Conservation (phyloP, 768 basidiomycete species). For the Pholiota molesta region DNA sequence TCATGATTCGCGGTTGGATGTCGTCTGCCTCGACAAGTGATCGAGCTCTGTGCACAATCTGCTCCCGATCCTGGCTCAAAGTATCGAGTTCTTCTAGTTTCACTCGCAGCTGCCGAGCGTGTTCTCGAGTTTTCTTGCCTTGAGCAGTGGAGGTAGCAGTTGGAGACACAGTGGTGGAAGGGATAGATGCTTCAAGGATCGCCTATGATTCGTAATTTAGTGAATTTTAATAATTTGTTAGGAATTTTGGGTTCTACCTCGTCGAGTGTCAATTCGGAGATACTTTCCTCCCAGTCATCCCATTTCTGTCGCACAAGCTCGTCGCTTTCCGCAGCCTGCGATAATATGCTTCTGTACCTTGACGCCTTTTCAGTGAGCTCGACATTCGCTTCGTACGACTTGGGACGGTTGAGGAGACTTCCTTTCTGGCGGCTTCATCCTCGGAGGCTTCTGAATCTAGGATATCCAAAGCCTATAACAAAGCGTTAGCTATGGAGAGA, state of each 20-base stretch:
- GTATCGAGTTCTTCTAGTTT: constrained; percentile 83
- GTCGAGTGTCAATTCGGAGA: constrained; percentile 69
- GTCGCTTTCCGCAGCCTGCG: constrained; percentile 76
- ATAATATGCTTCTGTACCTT: constrained; percentile 72
- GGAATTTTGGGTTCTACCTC: constrained; percentile 47
- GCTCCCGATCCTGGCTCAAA: constrained; percentile 58
- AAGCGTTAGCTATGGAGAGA: not conserved
- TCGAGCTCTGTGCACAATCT: constrained; percentile 67
- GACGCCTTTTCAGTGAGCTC: constrained; percentile 72
- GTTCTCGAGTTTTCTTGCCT: constrained; percentile 54
- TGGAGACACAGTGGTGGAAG: constrained; percentile 56
- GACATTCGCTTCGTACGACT: constrained; percentile 80
- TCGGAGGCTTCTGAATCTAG: constrained; percentile 90
- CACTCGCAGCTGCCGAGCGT: constrained; percentile 71
- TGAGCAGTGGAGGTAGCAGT: constrained; percentile 28
- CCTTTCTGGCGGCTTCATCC: constrained; percentile 70
- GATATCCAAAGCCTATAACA: constrained; percentile 77
- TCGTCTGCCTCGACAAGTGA: constrained; percentile 70
- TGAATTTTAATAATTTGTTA: not conserved
- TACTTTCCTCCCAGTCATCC: constrained; percentile 82
- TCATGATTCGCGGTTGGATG: constrained; percentile 67
- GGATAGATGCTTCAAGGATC: constrained; percentile 67
- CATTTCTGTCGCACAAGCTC: constrained; percentile 79
- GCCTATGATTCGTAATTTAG: constrained; percentile 40
- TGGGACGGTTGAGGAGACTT: constrained; percentile 50